Base-by-base conservation (phyloP, 495 filamentous ascomycete species). In the Penicillium bialowiezense region DNA sequence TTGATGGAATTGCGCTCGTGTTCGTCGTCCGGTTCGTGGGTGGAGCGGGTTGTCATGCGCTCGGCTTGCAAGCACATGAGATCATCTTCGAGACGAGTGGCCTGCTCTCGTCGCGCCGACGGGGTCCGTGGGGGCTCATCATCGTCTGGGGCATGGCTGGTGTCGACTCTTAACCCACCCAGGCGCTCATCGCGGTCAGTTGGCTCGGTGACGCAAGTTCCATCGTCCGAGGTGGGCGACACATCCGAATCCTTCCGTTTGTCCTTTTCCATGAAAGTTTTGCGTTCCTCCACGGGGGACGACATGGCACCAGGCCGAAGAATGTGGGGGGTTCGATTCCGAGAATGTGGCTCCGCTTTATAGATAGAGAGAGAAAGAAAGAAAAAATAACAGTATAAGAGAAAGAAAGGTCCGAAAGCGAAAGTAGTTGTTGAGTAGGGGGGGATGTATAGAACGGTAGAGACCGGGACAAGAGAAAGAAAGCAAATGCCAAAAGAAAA, bases 51-150 rank as follows among this genome's bases (percentile, higher is more conserved):
- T 1, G 85, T 87, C 29, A 88, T 76, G 3, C 85, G 83, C 71
- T 97, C 92, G 6, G 87, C 87, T 42, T 90, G 84, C 24, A 95
- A 74, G 44, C 97, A 73, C 32, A 89, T 83, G 23, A 97, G 66
- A 60, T 97, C 90, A 71, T 97, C 92, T 34, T 88, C 86, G 17
- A 95, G 67, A 24, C 88, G 79, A 51, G 80, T 78, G 6, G 83
- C 83, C 45, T 87, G 78, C 60, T 95, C 90, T 17, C 83, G 74
- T 7, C 71, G 68, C 19, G 79, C 68, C 0, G 77, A 78, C 1
- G 79, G 75, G 0, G 80, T 79, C n/a, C 62, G 65, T 39, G 57
- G 37, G 0, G 41, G 51, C 20, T 71, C 58, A 3, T 54, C 56
- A 13, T 64, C 51, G 7, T 70, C 54, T 13, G 50, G 46, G 18